Evolutionary conservation across 202 grass and related monocot genomes (phyloP).

Genomic region (Eragrostis tef): DNA sequence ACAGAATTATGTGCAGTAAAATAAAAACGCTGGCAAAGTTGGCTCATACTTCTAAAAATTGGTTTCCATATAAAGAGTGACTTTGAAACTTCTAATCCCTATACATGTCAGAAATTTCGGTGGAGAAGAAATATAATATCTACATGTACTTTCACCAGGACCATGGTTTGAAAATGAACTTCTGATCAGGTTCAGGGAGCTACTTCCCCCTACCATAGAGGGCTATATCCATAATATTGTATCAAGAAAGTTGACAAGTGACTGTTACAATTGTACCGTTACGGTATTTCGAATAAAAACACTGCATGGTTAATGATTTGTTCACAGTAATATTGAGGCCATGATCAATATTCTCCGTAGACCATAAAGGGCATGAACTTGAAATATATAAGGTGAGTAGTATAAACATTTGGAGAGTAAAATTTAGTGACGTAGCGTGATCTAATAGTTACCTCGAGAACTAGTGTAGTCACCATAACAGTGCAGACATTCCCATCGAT

Average conservation of each 20-base stretch:
- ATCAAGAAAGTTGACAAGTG: not conserved
- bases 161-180: not conserved
- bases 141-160: not conserved
- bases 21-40: not conserved
- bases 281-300: not conserved
- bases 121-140: not conserved
- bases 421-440: conserved; percentile 22
- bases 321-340: not conserved
- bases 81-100: not conserved
- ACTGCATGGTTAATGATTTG: not conserved
- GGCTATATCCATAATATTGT: not conserved
- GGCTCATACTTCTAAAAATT: not conserved
- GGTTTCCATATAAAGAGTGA: too few relatives aligned
- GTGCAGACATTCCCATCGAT: conserved; percentile 96
- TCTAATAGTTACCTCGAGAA: conserved; percentile 73
- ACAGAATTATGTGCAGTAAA: not conserved
- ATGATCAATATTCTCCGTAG: not conserved
- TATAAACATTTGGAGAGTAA: not conserved
- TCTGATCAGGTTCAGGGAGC: not conserved
- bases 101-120: not conserved
- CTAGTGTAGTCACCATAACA: conserved; percentile 97
- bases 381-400: not conserved
- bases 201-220: not conserved
- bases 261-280: not conserved
- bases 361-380: not conserved